Base-by-base conservation (phyloP, 2,329 filamentous ascomycete genomes). In the Alternaria brassicicola region DNA sequence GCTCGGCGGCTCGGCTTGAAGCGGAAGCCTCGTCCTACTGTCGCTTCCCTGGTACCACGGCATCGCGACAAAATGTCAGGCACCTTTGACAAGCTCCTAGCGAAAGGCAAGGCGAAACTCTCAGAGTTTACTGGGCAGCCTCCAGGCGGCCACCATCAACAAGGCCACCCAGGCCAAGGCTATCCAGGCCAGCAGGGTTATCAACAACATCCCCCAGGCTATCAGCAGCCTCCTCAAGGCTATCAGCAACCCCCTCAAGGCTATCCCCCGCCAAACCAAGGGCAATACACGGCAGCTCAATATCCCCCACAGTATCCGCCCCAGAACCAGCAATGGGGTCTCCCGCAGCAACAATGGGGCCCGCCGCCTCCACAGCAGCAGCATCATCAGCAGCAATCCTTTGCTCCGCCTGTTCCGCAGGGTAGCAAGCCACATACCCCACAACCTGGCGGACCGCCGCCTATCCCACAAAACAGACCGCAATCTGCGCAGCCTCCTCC, bases 71-170 rank as follows among this genome's bases (percentile, higher is more conserved):
- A 45, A 36, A 75, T 76, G 73, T 70, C 71, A 28, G 51, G 54
- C 33, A 62, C 66, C 5, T 62, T 76, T 28, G 73, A 77, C 59
- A 76, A 76, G 51, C 62, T 75, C 5, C 61, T 77, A 39, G 74
- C 74, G 31, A 76, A 76, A 42, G 75, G 75, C 41, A 77, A 76
- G 57, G 72, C 72, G 3, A 76, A 77, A 50, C 66, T 74, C n/a
- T 72, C 74, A 48, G 72, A 75, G 56, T 71, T 70, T 52, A 61
- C 70, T 8, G 61, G 61, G 53, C 64, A 61, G 50, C 63, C 62
- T 7, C 59, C 65, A 2, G 64, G 55, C 5, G 13, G 68, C 12
- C 68, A 72, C n/a, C 67, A 59, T 1, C 62, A 67, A 36, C 61
- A 67, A 52, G 67, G 56, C 54, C 66, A 71, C 26, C 63, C 65